Evolutionary conservation across 208 protist genomes (phyloP).

Genomic region (Wallacemonas collosoma): DNA sequence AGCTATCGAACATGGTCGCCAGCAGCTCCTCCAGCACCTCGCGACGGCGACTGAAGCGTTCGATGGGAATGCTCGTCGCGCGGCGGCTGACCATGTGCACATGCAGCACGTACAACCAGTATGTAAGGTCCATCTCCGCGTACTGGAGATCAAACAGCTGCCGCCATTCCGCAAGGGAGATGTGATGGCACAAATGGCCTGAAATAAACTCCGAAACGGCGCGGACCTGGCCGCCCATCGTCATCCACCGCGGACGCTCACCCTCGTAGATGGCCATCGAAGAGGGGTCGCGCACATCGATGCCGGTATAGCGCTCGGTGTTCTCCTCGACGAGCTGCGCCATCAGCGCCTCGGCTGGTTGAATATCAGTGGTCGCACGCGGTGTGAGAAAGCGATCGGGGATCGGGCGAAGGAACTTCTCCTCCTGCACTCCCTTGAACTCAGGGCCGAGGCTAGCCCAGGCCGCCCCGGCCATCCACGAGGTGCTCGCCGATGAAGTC

Average conservation of each 20-base stretch:
- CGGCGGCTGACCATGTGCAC: slow-evolving; percentile 85
- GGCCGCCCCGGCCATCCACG: slow-evolving; percentile 83
- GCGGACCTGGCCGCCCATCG: slow-evolving; percentile 77
- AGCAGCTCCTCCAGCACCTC: slow-evolving; percentile 90
- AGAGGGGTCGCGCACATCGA: slow-evolving; percentile 81
- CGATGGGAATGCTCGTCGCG: slow-evolving; percentile 84
- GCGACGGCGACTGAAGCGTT: slow-evolving; percentile 82
- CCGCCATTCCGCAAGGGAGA: slow-evolving; percentile 82
- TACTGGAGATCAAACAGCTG: slow-evolving; percentile 87
- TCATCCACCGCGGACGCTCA: slow-evolving; percentile 80
- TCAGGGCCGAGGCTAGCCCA: slow-evolving; percentile 84
- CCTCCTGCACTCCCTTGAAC: slow-evolving; percentile 68
- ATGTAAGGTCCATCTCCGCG: slow-evolving; percentile 89
- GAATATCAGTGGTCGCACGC: slow-evolving; percentile 79
- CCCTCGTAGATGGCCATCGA: slow-evolving; percentile 88
- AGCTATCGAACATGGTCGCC: slow-evolving; percentile 88
- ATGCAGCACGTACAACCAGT: slow-evolving; percentile 90
- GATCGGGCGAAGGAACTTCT: slow-evolving; percentile 72
- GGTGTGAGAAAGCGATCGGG: slow-evolving; percentile 76
- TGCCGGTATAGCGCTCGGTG: slow-evolving; percentile 69
- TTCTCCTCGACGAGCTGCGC: slow-evolving; percentile 65
- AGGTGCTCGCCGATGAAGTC: slow-evolving; percentile 20
- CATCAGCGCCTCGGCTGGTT: slow-evolving; percentile 66
- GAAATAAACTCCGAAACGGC: slow-evolving; percentile 89
- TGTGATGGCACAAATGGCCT: slow-evolving; percentile 89